A percentile compares a stretch with the other conserved stretches of the same genome.
phyloP scores from a whole-genome alignment of 306 rosid genomes.

The Adenanthera pavonina region DNA sequence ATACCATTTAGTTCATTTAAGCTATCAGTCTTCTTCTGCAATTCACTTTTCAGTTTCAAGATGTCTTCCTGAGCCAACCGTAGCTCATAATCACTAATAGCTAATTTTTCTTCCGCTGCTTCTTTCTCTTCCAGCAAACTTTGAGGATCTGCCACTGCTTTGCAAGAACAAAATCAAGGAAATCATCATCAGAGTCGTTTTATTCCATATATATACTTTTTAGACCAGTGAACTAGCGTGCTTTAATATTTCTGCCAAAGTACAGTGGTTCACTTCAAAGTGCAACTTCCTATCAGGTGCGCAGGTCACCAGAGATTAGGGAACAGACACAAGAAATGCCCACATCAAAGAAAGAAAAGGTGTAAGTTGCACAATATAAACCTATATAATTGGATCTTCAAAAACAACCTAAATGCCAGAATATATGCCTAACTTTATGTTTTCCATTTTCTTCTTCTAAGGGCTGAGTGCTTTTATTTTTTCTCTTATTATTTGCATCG shows the following conservation, averaged over 20 bases:
- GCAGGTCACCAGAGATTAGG: conserved; percentile 3
- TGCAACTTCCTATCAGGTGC: conserved; percentile 1
- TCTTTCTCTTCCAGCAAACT: conserved; percentile 88
- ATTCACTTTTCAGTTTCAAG: conserved; percentile 61
- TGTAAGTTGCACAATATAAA: conserved; percentile 1
- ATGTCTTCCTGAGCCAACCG: conserved; percentile 95
- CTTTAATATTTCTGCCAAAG: neutral
- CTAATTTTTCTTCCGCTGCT: conserved; percentile 77
- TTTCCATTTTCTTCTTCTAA: neutral
- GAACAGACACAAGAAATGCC: conserved; percentile 15
- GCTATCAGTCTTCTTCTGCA: conserved; percentile 68
- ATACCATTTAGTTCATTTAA: conserved; percentile 59
- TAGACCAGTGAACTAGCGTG: neutral
- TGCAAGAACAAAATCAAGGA: conserved; percentile 40
- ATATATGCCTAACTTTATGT: neutral
- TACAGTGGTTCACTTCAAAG: neutral
- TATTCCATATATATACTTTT: neutral
- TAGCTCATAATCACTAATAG: conserved; percentile 86
- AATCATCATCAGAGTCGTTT: conserved; percentile 19
- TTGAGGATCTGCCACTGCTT: conserved; percentile 95
- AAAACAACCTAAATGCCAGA: conserved; percentile 7
- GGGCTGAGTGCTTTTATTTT: too few species aligned
- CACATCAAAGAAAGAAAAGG: conserved; percentile 3
- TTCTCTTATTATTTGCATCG: too few species aligned
- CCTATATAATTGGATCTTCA: conserved; percentile 13